These are phyloP conservation scores for Podospora conica DNA, from an alignment of 495 filamentous ascomycete genomes.

Conservation along the genomic window DNA sequence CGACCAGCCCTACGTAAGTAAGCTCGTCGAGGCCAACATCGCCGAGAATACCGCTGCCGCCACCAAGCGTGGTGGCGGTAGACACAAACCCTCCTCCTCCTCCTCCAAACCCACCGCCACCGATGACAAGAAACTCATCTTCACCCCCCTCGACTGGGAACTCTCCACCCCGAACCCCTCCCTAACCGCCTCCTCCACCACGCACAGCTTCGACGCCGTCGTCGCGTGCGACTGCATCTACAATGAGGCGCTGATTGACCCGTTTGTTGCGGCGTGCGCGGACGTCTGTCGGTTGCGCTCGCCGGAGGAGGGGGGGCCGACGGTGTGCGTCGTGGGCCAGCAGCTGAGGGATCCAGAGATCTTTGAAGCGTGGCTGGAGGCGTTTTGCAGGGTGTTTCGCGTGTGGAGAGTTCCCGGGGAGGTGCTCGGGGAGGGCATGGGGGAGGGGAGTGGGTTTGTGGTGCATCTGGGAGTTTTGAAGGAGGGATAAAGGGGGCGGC, in stretches of 20 bases:
- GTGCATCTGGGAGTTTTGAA: constrained; percentile 59
- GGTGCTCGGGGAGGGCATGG: constrained; percentile 45
- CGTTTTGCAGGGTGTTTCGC: constrained; percentile 58
- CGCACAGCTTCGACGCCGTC: constrained; percentile 52
- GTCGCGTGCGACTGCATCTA: constrained; percentile 88
- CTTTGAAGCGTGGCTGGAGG: constrained; percentile 73
- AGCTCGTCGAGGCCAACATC: constrained; percentile 69
- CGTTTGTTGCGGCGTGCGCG: constrained; percentile 79
- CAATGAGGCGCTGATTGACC: constrained; percentile 74
- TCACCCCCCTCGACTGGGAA: constrained; percentile 67
- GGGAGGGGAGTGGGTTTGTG: constrained; percentile 55
- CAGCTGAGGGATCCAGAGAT: constrained; percentile 79
- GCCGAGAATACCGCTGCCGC: constrained; percentile 47
- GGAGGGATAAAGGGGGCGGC: constrained; percentile 4
- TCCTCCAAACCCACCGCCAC: constrained; percentile 9
- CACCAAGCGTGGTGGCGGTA: neutral
- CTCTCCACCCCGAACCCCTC: constrained; percentile 39
- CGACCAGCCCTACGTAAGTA: constrained; percentile 80
- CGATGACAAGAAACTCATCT: constrained; percentile 27
- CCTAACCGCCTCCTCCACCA: constrained; percentile 25
- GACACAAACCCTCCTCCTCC: constrained; percentile 8
- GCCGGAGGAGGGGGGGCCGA: constrained; percentile 12
- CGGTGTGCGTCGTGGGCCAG: constrained; percentile 69
- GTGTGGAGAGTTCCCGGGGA: constrained; percentile 72
- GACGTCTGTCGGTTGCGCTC: constrained; percentile 60